phyloP scores from a whole-genome alignment of 345 rosid species.

The Rhodamnia argentea region DNA sequence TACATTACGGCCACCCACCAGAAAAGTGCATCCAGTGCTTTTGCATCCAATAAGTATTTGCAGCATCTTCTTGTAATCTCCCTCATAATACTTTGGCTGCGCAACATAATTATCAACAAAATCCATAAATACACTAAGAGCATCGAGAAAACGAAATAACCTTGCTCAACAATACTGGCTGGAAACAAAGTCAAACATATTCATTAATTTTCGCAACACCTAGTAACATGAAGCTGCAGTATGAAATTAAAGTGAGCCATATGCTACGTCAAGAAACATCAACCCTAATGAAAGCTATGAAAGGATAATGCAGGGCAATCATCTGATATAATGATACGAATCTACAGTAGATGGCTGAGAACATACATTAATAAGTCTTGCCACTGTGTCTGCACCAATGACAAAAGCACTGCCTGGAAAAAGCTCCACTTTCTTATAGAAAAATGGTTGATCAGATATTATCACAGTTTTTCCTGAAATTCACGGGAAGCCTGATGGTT shows the following conservation, averaged over 20 bases:
- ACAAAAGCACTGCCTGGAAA: constrained; percentile 95
- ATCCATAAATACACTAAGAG: not conserved
- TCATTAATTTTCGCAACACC: not conserved
- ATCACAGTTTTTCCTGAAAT: constrained; percentile 72
- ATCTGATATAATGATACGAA: not conserved
- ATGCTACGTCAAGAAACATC: not conserved
- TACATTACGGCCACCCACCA: constrained; percentile 77
- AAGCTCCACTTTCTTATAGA: constrained; percentile 88
- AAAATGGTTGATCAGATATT: constrained; percentile 89
- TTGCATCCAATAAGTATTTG: constrained; percentile 62
- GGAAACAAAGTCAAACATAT: not conserved
- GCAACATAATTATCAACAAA: not conserved
- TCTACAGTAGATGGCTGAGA: not conserved
- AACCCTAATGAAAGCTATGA: not conserved
- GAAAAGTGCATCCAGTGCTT: constrained; percentile 67
- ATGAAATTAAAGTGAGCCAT: not conserved
- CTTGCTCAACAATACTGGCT: not conserved
- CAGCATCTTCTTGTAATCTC: constrained; percentile 53
- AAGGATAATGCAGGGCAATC: not conserved
- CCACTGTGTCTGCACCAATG: constrained; percentile 87
- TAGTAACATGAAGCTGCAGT: not conserved
- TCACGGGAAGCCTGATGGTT: not conserved
- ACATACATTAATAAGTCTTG: constrained; percentile 78
- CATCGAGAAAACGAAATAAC: not conserved
- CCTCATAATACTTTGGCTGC: constrained; percentile 80